Evolutionary conservation across 2,329 filamentous ascomycete species (phyloP), one percentile per base, ranked within the genome.

Genomic region (Epichloe coenophiala): DNA sequence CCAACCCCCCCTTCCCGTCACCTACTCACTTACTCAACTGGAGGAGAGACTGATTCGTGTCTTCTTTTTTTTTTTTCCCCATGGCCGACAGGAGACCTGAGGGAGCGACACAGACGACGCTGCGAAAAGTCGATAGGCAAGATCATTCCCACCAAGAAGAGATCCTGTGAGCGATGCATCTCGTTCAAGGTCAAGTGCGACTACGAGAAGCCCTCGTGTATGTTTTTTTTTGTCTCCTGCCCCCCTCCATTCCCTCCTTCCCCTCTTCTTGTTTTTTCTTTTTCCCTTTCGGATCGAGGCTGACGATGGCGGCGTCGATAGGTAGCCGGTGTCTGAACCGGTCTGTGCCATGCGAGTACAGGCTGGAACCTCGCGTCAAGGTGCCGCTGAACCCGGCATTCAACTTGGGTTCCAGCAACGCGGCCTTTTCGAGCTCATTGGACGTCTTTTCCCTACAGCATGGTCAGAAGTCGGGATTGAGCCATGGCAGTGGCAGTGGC

Each of bases 181-280:
- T 53, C 51, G 35, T 53, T 53, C 45, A 53, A 53, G 37, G 51
- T 53, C 23, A 53, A 53, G 19, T 53, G 51, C 31, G 51, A 50
- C 51, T 53, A 48, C 33, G 45, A 51, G 41, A 53, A 51, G 41
- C 51, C 51, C 1, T 51, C 48, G 27, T 53, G 51, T 53, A 46
- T 2, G 51, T 17, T 17, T 17, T 17, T 17, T 46, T 8, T 31
- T 12, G 21, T 41, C 21, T 21, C 27, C 9, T 13, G 13, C 17
- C 3, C 3, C 17, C 17, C 13, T 17, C 43, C 35, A 7, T 38
- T 44, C 33, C 4, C 2, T 8, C n/a, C 8, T 12, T 27, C 17
- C 6, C 23, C 21, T 23, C 23, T 7, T 23, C 6, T 2, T 7
- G 1, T 7, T 7, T 7, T 7, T 7, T 17, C 17, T 17, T 23